Conservation (phyloP, 208 protist species). For the Acanthamoeba castellanii region DNA sequence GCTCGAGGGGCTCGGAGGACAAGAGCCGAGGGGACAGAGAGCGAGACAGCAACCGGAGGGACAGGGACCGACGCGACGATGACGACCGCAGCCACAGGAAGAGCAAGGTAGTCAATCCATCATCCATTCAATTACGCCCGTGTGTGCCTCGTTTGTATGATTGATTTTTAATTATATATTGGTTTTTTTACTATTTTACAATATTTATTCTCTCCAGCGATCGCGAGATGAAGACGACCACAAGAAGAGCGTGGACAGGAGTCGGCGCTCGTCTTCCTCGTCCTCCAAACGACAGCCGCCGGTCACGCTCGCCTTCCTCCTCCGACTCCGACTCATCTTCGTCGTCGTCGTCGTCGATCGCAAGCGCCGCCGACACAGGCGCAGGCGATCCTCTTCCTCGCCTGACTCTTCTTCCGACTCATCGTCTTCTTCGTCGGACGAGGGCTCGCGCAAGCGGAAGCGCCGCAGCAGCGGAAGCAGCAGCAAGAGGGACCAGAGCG, state of each 20-base stretch:
- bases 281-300: not conserved
- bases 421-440: not conserved
- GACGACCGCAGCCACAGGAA: not conserved
- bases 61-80: not conserved
- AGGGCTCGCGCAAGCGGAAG: not conserved
- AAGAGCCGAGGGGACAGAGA: not conserved
- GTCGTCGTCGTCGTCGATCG: not conserved
- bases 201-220: not conserved
- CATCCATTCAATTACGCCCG: too few relatives aligned
- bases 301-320: not conserved
- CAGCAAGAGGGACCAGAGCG: not conserved
- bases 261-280: too few relatives aligned
- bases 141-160: too few relatives aligned
- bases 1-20: not conserved
- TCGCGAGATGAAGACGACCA: not conserved
- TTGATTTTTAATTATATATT: too few relatives aligned
- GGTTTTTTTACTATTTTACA: too few relatives aligned
- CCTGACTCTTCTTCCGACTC: too few relatives aligned
- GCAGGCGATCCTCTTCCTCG: not conserved
- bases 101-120: not conserved
- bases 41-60: not conserved
- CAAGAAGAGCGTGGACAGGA: not conserved
- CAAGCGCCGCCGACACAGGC: not conserved
- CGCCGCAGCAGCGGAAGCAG: not conserved
- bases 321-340: not conserved